These are phyloP conservation scores for Metschnikowia peoriensis DNA, from an alignment of 805 yeast species.

Conservation along the genomic window DNA sequence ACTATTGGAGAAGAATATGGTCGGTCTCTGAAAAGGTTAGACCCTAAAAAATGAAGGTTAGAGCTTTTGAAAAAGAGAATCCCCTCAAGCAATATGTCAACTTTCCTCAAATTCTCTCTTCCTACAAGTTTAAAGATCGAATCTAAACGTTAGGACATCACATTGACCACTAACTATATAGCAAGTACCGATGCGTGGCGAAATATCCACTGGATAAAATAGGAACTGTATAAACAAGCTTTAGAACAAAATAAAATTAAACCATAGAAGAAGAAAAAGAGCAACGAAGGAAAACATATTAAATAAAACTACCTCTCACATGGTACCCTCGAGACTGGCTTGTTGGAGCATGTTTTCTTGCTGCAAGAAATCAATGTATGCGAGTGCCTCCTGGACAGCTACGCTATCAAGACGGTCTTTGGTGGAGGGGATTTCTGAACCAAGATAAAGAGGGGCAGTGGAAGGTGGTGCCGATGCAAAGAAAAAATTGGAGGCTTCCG, in stretches of 20 bases:
- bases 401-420: background rate
- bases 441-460: background rate
- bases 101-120: background rate
- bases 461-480: constrained; percentile 3
- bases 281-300: background rate
- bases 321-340: background rate
- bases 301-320: background rate
- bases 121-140: no score
- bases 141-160: no score
- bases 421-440: background rate
- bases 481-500: background rate
- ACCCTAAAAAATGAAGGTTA: no score
- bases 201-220: no score
- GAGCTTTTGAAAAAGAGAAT: no score
- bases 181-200: background rate
- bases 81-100: no score
- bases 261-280: no score
- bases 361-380: constrained; percentile 1
- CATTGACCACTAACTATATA: background rate
- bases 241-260: no score
- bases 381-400: constrained; percentile 1
- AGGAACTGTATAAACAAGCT: no score
- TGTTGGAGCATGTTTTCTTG: constrained; percentile 1
- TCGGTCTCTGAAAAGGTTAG: no score
- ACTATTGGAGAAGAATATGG: no score